These are phyloP conservation scores for Stagonosporopsis rhizophila DNA, from an alignment of 2,329 filamentous ascomycete genomes.

Conservation along the genomic window DNA sequence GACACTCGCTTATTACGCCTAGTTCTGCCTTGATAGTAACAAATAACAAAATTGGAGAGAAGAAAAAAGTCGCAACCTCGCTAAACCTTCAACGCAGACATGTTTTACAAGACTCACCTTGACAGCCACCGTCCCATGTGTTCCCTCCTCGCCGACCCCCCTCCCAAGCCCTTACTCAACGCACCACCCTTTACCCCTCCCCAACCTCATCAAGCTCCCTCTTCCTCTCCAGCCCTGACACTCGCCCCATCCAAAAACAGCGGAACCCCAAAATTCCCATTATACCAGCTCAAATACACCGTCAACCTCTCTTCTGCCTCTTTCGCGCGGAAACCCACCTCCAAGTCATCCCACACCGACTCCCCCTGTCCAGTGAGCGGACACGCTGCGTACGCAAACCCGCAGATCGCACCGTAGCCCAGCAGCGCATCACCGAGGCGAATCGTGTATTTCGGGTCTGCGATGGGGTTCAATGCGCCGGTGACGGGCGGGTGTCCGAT, in stretches of 20 bases:
- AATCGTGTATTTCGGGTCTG: slow-evolving; percentile 7
- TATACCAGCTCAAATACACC: slow-evolving; percentile 11
- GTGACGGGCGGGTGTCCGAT: neutral
- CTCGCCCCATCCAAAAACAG: slow-evolving; percentile 1
- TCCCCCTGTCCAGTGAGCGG: neutral
- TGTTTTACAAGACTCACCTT: too few relatives aligned
- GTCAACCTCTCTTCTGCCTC: neutral
- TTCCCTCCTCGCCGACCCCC: too few relatives aligned
- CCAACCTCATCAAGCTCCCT: neutral
- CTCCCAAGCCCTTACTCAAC: neutral
- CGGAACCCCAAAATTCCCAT: slow-evolving; percentile 6
- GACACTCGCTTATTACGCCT: too few relatives aligned
- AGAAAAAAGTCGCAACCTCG: too few relatives aligned
- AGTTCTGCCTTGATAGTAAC: too few relatives aligned
- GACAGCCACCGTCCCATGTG: too few relatives aligned
- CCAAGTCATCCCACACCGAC: neutral
- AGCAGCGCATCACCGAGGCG: neutral
- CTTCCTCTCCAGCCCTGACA: neutral
- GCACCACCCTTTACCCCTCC: neutral
- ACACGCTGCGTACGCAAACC: neutral
- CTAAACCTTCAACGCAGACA: too few relatives aligned
- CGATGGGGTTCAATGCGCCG: neutral
- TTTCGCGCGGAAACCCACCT: neutral
- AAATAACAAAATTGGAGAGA: too few relatives aligned
- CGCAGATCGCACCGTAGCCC: slow-evolving; percentile 3